phyloP scores from a whole-genome alignment of 257 asterid species.

The Petunia secreta region DNA sequence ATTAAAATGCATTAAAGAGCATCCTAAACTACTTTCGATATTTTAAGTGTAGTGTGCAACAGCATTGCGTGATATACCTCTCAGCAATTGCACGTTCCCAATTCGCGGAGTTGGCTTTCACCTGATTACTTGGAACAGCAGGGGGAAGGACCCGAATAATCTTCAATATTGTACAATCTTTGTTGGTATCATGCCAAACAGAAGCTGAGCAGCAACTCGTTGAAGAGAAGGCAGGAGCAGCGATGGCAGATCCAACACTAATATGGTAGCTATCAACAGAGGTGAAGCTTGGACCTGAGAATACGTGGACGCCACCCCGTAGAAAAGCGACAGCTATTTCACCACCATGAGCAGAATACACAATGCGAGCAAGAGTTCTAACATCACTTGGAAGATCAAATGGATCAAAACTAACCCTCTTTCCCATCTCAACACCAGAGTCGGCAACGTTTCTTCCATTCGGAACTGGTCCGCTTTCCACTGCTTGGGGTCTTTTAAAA shows the following conservation, averaged over 20 bases:
- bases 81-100: constrained; percentile 99
- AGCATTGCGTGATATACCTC: constrained; percentile 56
- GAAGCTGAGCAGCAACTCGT: constrained; percentile 99
- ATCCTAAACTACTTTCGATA: neutral
- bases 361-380: constrained; percentile 95
- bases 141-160: constrained; percentile 96
- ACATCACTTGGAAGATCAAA: constrained; percentile 97
- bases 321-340: constrained; percentile 96
- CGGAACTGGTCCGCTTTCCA: constrained; percentile 41
- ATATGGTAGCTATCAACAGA: constrained; percentile 82
- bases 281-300: constrained; percentile 78
- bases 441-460: constrained; percentile 64
- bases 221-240: constrained; percentile 96
- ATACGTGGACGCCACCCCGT: constrained; percentile 84
- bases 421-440: constrained; percentile 56
- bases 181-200: constrained; percentile 91
- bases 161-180: constrained; percentile 80
- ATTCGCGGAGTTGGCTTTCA: constrained; percentile 73
- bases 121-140: constrained; percentile 71
- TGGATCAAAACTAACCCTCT: constrained; percentile 85
- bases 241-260: constrained; percentile 89
- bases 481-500: constrained; percentile 59
- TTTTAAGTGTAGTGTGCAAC: neutral
- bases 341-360: constrained; percentile 98
- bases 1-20: constrained; percentile 1